Conservation (phyloP, 768 basidiomycete species). For the Trametes coccinea region DNA sequence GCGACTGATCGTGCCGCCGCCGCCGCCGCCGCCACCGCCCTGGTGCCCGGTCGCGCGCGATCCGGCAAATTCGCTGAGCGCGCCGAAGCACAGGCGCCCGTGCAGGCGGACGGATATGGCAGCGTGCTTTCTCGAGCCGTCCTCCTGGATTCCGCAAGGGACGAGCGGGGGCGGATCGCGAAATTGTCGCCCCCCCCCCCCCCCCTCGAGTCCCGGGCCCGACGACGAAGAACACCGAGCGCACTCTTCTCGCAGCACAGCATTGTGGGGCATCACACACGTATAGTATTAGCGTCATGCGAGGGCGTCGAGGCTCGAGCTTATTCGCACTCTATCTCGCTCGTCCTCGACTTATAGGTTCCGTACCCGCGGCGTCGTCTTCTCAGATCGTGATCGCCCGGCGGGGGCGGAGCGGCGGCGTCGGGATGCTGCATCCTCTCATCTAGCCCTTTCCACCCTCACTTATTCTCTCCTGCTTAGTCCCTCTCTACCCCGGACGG, state of each 20-base stretch:
- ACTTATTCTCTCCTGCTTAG: background rate
- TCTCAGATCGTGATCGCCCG: too few species aligned
- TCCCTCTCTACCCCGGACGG: background rate
- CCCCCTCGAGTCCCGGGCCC: too few species aligned
- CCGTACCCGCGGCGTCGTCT: too few species aligned
- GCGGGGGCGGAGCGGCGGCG: too few species aligned
- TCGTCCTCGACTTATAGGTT: background rate
- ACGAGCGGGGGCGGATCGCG: background rate
- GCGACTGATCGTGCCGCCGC: conserved; percentile 4
- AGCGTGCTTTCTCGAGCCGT: background rate
- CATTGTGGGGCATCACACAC: conserved; percentile 4
- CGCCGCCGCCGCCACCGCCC: background rate
- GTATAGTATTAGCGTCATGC: too few species aligned
- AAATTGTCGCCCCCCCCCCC: background rate
- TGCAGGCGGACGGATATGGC: background rate
- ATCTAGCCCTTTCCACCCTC: background rate
- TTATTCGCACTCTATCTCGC: conserved; percentile 2
- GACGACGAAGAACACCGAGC: too few species aligned
- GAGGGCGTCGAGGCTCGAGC: background rate
- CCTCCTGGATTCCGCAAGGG: background rate
- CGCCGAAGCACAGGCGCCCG: background rate
- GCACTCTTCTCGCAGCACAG: background rate
- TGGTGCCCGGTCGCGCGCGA: background rate
- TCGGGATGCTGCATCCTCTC: too few species aligned
- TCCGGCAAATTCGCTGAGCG: background rate